Conservation (phyloP, 352 stramenopile species). For the Globisporangium barbulae region DNA sequence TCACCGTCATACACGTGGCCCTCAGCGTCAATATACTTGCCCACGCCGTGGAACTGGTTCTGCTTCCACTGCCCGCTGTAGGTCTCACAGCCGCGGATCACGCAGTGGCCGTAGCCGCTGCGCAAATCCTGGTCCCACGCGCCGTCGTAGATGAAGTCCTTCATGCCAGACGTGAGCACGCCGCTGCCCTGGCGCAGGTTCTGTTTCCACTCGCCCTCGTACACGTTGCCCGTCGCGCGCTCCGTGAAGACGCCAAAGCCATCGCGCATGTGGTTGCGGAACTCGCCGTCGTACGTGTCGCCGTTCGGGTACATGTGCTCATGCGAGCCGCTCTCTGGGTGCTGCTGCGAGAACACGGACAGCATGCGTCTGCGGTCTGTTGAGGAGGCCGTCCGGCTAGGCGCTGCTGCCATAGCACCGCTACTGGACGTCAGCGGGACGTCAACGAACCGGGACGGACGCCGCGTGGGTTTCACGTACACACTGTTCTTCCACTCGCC, state of each 20-base stretch:
- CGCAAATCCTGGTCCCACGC: conserved; percentile 58
- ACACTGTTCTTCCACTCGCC: conserved; percentile 74
- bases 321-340: conserved; percentile 34
- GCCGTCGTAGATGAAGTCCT: conserved; percentile 85
- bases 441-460: conserved; percentile 58
- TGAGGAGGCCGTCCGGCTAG: not conserved
- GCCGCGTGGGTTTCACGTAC: conserved; percentile 42
- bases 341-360: conserved; percentile 14
- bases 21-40: conserved; percentile 80
- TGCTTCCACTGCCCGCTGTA: conserved; percentile 69
- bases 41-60: conserved; percentile 76
- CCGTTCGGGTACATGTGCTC: conserved; percentile 56
- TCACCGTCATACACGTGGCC: conserved; percentile 83
- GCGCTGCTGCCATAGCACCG: conserved; percentile 6
- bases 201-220: conserved; percentile 67
- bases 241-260: conserved; percentile 66
- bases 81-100: conserved; percentile 70
- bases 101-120: conserved; percentile 65
- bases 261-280: conserved; percentile 38
- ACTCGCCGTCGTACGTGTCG: conserved; percentile 73
- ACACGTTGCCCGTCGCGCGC: conserved; percentile 53
- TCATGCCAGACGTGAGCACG: conserved; percentile 61
- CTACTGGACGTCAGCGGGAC: conserved; percentile 34
- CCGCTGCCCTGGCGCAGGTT: conserved; percentile 62
- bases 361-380: conserved; percentile 2